Evolutionary conservation across 331 rosid genomes (phyloP).

Genomic region (Saraca asoca): DNA sequence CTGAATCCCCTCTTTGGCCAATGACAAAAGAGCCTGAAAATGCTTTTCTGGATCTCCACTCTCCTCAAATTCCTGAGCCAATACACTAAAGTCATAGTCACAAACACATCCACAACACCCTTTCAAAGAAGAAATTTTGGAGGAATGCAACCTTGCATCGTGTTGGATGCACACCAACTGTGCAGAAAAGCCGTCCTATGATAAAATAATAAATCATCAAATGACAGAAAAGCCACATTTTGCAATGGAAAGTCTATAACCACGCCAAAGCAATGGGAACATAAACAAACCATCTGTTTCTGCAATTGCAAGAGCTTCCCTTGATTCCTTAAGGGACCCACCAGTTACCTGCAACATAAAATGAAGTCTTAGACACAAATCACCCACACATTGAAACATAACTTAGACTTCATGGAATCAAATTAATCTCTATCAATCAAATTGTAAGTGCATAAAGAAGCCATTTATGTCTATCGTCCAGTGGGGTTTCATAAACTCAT

Average conservation of each 20-base stretch:
- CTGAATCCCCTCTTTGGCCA: conserved; percentile 86
- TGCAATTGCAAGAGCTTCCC: conserved; percentile 83
- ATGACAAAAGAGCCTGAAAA: conserved; percentile 78
- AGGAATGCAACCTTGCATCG: conserved; percentile 79
- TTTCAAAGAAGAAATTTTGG: conserved; percentile 23
- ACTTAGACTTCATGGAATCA: neutral
- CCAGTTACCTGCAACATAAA: conserved; percentile 75
- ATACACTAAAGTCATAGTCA: conserved; percentile 30
- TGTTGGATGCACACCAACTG: conserved; percentile 97
- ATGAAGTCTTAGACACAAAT: conserved; percentile 13
- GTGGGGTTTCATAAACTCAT: conserved; percentile 3
- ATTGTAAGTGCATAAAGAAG: conserved; percentile 1
- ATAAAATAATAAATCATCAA: conserved; percentile 28
- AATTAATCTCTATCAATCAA: neutral
- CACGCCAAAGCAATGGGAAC: neutral
- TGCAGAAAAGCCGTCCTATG: conserved; percentile 85
- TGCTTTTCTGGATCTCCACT: conserved; percentile 85
- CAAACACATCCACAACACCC: conserved; percentile 34
- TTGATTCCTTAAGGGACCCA: conserved; percentile 90
- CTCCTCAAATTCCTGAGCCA: conserved; percentile 83
- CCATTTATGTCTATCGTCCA: neutral
- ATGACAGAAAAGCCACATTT: conserved; percentile 27
- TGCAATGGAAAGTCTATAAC: conserved; percentile 22
- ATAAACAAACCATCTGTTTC: conserved; percentile 75
- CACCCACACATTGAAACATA: conserved; percentile 10